A percentile compares a stretch with the other conserved stretches of the same genome.
Evolutionary conservation across 306 rosid species (phyloP).

Genomic region (Vigna hirtella): DNA sequence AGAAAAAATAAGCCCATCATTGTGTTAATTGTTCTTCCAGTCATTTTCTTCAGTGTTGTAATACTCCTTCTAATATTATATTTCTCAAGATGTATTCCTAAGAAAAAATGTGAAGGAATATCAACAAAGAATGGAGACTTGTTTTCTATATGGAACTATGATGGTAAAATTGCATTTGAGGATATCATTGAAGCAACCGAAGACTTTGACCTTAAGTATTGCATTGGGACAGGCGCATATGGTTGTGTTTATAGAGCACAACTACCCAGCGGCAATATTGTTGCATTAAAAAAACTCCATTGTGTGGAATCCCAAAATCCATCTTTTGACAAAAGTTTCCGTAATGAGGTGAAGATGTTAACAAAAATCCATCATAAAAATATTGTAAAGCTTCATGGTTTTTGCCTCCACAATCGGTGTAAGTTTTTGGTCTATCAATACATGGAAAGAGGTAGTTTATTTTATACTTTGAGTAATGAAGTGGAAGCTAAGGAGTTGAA

Average conservation of each 20-base stretch:
- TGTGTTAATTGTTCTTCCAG: background rate
- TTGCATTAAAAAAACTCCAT: conserved; percentile 46
- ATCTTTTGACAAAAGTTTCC: conserved; percentile 7
- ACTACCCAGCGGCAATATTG: background rate
- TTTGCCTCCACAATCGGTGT: conserved; percentile 28
- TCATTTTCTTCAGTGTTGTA: background rate
- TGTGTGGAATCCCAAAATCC: conserved; percentile 19
- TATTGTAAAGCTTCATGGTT: conserved; percentile 37
- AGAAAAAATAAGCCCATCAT: background rate
- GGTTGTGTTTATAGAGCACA: conserved; percentile 26
- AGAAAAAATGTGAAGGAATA: background rate
- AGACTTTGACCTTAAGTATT: conserved; percentile 6
- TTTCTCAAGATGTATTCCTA: background rate
- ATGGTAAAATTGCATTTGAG: conserved; percentile 38
- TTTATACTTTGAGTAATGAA: background rate
- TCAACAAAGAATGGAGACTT: conserved; percentile 23
- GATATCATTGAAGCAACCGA: conserved; percentile 35
- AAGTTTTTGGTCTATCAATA: conserved; percentile 44
- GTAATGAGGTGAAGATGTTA: conserved; percentile 30
- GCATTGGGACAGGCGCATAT: conserved; percentile 30
- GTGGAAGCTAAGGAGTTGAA: conserved; percentile 20
- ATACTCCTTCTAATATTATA: background rate
- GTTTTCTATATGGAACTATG: conserved; percentile 30
- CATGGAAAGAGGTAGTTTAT: conserved; percentile 41
- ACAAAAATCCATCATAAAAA: background rate